Evolutionary conservation across 805 yeast genomes (phyloP), one percentile per base, ranked within the genome.

Genomic region (Wickerhamomyces bisporus): DNA sequence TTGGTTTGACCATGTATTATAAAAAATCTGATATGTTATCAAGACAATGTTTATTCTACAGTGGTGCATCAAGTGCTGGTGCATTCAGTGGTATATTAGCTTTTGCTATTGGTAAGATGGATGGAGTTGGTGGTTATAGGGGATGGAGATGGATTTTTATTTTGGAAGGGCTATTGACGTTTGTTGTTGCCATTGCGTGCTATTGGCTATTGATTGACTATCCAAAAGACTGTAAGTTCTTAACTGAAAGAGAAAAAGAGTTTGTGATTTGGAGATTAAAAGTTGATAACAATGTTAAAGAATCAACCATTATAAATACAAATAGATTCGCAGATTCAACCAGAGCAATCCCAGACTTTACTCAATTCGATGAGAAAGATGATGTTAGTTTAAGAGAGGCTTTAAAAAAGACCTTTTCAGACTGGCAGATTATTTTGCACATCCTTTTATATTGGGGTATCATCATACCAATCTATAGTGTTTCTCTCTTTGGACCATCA

Each of bases 51-150:
- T 63, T 66, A 36, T 65, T 76, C 32, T 74, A 73, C 49, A 62
- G 71, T 25, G 69, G 75, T 20, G 71, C 81, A 7, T 71, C 75
- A 40, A 50, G 75, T 28, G 70, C 80, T 7, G 71, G 76, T 38
- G 77, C 79, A 12, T 71, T 77, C 45, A 77, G 79, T 38, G 80
- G 81, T 26, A 62, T 72, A 20, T 66, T 73, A 35, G 66, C 71
- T 11, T 66, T 59, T 40, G 77, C 68, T 36, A 69, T 77, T 38
- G 48, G 62, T 17, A 57, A 58, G 18, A 52, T 71, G 44, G 58
- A 62, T 40, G 73, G 74, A 3, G 81, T 81, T 8, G 57, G 50
- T 5, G 61, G 64, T 6, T 44, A 60, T 37, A 62, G 54, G 14
- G 71, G 73, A 13, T 75, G 77, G 75, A 62, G 69, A 43, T 74